A percentile compares a stretch with the other conserved stretches of the same genome.
Conservation (phyloP, 2,329 filamentous ascomycete species). For the Alternaria sp. region DNA sequence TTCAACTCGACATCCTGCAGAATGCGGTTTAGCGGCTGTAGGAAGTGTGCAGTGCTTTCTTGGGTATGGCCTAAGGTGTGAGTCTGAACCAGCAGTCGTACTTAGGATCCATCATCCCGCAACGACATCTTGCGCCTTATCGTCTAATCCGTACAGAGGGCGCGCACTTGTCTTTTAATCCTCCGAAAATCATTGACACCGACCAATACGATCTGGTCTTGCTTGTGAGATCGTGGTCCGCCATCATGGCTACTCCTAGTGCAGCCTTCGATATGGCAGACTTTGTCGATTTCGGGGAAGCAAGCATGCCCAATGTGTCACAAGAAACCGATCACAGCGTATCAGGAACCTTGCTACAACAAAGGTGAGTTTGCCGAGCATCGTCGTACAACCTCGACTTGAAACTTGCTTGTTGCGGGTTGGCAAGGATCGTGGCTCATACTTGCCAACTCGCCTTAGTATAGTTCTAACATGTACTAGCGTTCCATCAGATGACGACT, state of each 20-base stretch:
- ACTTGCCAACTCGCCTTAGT: not conserved
- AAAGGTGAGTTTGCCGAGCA: slow-evolving; percentile 23
- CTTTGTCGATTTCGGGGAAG: slow-evolving; percentile 52
- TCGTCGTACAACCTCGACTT: not conserved
- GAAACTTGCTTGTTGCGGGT: not conserved
- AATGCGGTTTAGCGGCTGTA: slow-evolving; percentile 19
- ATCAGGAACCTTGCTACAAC: slow-evolving; percentile 7
- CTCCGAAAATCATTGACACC: slow-evolving; percentile 2
- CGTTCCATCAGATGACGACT: slow-evolving; percentile 1
- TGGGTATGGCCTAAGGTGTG: slow-evolving; percentile 10
- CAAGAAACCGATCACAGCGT: slow-evolving; percentile 17
- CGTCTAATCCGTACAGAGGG: slow-evolving; percentile 24
- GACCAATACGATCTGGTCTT: slow-evolving; percentile 1
- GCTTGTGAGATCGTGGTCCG: slow-evolving; percentile 7
- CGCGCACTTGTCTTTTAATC: slow-evolving; percentile 23
- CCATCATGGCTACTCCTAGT: slow-evolving; percentile 40
- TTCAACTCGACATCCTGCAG: slow-evolving; percentile 22
- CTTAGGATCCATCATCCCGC: slow-evolving; percentile 18
- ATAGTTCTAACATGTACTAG: slow-evolving; percentile 19
- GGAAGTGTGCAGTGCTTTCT: slow-evolving; percentile 12
- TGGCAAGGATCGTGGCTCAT: not conserved
- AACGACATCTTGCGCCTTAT: slow-evolving; percentile 29
- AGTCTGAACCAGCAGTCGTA: slow-evolving; percentile 19
- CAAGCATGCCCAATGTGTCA: slow-evolving; percentile 40
- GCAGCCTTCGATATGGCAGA: slow-evolving; percentile 44